Base-by-base conservation (phyloP, 139 green algal species). In the Astrephomene gubernaculifera region DNA sequence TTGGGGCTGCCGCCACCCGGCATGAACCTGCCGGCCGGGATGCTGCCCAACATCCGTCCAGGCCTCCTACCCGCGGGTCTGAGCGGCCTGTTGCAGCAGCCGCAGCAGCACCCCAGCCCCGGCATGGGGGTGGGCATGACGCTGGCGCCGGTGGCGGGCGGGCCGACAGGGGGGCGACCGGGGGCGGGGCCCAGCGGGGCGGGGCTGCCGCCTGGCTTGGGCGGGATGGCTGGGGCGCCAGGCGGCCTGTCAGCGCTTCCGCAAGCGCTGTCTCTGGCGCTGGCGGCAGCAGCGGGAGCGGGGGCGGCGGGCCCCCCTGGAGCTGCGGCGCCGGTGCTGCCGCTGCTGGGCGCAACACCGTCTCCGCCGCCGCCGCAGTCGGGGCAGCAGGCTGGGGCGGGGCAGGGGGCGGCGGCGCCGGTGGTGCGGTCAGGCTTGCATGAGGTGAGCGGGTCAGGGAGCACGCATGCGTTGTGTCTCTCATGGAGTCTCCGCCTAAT, bases 221-320 rank as follows among this genome's bases (percentile, higher is more conserved):
- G 45, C 33, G 35, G 65, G 8, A 73, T n/a, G 38, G 6, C 41
- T 75, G 38, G 68, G 38, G 68, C 38, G 68, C 14, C 14, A 19
- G 36, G 24, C 61, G 45, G 38, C 25, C 33, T 73, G 33, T 53
- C 25, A 35, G 44, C 36, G 38, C 65, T 74, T 22, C 49, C 80
- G 6, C 43, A 69, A 35, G 72, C 72, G 52, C 57, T 81, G 33
- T 69, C 72, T 7, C 2, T 69, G 14, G 72, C 72, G 33, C 33
- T 81, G 52, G 72, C 72, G 33, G 72, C 72, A 35, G 72, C 71
- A 17, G 52, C 68, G 68, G 68, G 38, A 45, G 83, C 64, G 64
- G 83, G 63, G 72, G 45, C 29, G 38, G 81, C 81, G 57, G 49
- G 33, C 2, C 68, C 41, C 33, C 45, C 71, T n/a, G 61, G 10